Base-by-base conservation (phyloP, 192 early-diverging fungal species). In the Gonapodya sp. region DNA sequence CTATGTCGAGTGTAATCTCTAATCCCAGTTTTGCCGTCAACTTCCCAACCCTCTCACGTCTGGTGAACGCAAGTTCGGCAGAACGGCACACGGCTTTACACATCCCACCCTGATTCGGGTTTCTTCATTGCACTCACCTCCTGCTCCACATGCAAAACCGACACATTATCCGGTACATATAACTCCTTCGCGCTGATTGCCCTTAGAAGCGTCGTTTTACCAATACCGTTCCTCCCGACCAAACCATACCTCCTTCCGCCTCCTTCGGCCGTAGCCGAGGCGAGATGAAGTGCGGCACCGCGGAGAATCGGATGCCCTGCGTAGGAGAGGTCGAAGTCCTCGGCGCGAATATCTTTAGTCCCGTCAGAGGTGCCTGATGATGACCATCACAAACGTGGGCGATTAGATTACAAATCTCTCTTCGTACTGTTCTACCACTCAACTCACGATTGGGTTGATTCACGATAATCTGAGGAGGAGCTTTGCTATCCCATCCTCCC, bases 111-210 rank as follows among this genome's bases (percentile, higher is more conserved):
- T 82, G 1, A 1, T 78, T 24, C 36, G 14, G 73, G 31, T 16
- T 34, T 81, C 78, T 31, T 30, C 0, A 35, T 31, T 73, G 8
- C 18, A 79, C 18, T 82, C 87, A 92, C 93, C 86, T 99, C 98
- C 83, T 99, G 98, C 83, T 99, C 98, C 72, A 99, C 98, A 88
- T 98, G 95, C 80, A 98, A 86, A 81, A 99, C 93, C 79, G 93
- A 92, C 81, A 99, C 96, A 83, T 99, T 95, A 0, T 90, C 88
- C 35, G 96, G 96, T 24, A 97, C 90, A 18, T 87, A 87, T 81
- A 99, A 86, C 85, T 99, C 98, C 83, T 96, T 93, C 81, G 88
- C 84, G 32, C 93, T 89, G 78, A 95, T 91, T 73, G 93, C 92
- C 35, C 92, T 88, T 78, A 95, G 79, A 0, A 95, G 86, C 31